A percentile compares a stretch with the other conserved stretches of the same genome.
phyloP scores from a whole-genome alignment of 805 yeast genomes.

The Candida ortonii region DNA sequence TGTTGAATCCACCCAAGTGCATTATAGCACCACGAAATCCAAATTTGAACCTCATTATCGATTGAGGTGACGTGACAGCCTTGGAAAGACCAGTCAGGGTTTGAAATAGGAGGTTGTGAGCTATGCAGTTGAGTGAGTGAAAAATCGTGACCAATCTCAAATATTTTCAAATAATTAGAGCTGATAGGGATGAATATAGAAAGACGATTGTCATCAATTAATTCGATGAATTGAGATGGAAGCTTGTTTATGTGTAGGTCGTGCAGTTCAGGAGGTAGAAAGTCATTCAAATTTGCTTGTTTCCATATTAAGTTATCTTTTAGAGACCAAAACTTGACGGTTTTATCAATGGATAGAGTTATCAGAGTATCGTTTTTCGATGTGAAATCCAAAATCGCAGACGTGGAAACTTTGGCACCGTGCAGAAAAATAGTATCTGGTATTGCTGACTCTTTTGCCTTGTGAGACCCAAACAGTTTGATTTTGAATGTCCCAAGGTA shows the following conservation, averaged over 20 bases:
- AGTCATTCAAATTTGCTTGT: conserved; percentile 23
- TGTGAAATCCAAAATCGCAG: conserved; percentile 22
- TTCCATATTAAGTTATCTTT: conserved; percentile 27
- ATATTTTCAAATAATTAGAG: conserved; percentile 21
- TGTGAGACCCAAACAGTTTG: conserved; percentile 21
- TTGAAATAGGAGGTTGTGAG: conserved; percentile 17
- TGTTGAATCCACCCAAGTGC: conserved; percentile 16
- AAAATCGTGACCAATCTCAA: conserved; percentile 16
- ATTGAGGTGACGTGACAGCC: conserved; percentile 15
- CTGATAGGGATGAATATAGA: conserved; percentile 29
- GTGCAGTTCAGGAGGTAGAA: conserved; percentile 22
- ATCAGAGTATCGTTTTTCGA: conserved; percentile 14
- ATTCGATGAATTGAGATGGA: conserved; percentile 20
- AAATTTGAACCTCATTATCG: conserved; percentile 12
- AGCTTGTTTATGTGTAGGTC: conserved; percentile 16
- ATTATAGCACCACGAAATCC: conserved; percentile 20
- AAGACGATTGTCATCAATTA: conserved; percentile 12
- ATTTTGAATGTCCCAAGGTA: conserved; percentile 36
- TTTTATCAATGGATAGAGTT: conserved; percentile 54
- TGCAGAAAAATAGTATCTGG: conserved; percentile 21
- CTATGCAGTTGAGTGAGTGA: conserved; percentile 10
- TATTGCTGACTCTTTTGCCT: conserved; percentile 1
- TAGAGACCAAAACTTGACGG: conserved; percentile 60
- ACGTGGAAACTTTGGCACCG: conserved; percentile 22
- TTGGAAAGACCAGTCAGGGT: conserved; percentile 27